These are phyloP conservation scores for Alternaria atra DNA, from an alignment of 2,329 filamentous ascomycete genomes.

Conservation along the genomic window DNA sequence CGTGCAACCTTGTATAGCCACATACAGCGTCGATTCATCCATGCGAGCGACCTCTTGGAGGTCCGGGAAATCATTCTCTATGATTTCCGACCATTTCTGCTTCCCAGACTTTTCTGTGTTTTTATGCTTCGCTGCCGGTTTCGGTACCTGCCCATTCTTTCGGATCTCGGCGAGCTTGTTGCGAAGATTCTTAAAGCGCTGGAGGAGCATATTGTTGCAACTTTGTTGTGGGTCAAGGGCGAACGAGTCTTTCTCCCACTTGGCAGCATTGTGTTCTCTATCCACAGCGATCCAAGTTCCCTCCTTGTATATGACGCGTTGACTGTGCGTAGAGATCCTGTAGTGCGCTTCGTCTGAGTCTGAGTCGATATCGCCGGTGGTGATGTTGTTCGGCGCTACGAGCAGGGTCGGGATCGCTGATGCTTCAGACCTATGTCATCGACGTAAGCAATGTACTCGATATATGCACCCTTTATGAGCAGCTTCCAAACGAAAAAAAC, in stretches of 20 bases:
- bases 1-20: conserved; percentile 69
- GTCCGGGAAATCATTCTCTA: conserved; percentile 53
- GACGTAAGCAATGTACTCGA: conserved; percentile 22
- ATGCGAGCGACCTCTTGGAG: conserved; percentile 62
- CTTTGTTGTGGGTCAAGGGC: conserved; percentile 62
- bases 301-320: conserved; percentile 75
- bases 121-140: background rate
- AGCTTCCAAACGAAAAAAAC: background rate
- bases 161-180: conserved; percentile 65
- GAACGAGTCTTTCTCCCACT: conserved; percentile 12
- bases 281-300: conserved; percentile 76
- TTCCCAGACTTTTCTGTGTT: conserved; percentile 42
- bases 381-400: conserved; percentile 55
- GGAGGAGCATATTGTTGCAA: conserved; percentile 73
- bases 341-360: conserved; percentile 33
- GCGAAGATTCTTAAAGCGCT: conserved; percentile 73
- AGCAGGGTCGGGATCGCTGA: conserved; percentile 75
- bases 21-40: conserved; percentile 71
- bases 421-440: conserved; percentile 73
- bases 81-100: conserved; percentile 44
- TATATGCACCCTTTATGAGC: background rate
- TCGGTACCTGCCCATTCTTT: background rate
- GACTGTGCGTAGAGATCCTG: conserved; percentile 60
- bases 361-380: conserved; percentile 21
- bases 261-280: conserved; percentile 15